These are phyloP conservation scores for Diaporthe ampelina DNA, from an alignment of 2,329 filamentous ascomycete species.

Conservation along the genomic window DNA sequence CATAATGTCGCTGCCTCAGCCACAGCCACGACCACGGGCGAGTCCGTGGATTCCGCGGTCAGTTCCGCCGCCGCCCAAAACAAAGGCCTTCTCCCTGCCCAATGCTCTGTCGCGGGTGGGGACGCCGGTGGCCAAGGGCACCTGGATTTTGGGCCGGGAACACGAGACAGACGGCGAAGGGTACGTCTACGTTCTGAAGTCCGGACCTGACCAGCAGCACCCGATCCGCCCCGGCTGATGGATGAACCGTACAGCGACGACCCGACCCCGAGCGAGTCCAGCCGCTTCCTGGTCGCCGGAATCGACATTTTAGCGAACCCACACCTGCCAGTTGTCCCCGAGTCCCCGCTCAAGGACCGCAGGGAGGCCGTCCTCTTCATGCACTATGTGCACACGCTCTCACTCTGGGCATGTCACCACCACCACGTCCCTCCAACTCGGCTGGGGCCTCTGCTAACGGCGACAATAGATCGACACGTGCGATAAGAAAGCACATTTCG, in stretches of 20 bases:
- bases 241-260: conserved; percentile 1
- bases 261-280: conserved; percentile 10
- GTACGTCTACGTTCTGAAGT: neutral
- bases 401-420: conserved; percentile 44
- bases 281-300: conserved; percentile 15
- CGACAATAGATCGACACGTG: conserved; percentile 55
- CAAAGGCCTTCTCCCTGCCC: conserved; percentile 12
- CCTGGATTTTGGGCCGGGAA: conserved; percentile 8
- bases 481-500: conserved; percentile 57
- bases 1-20: conserved; percentile 9
- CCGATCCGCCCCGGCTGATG: conserved; percentile 16
- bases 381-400: conserved; percentile 38
- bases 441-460: neutral
- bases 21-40: conserved; percentile 10
- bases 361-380: conserved; percentile 32
- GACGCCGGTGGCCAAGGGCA: neutral
- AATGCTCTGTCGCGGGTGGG: conserved; percentile 4
- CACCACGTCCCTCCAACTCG: too few species aligned
- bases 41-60: conserved; percentile 22
- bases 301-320: conserved; percentile 16
- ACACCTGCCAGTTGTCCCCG: conserved; percentile 9
- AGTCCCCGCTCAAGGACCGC: conserved; percentile 28
- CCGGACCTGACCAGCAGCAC: neutral
- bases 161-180: neutral
- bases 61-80: neutral